These are phyloP conservation scores for Paralagenidium karlingii DNA, from an alignment of 352 stramenopile species.

Conservation along the genomic window DNA sequence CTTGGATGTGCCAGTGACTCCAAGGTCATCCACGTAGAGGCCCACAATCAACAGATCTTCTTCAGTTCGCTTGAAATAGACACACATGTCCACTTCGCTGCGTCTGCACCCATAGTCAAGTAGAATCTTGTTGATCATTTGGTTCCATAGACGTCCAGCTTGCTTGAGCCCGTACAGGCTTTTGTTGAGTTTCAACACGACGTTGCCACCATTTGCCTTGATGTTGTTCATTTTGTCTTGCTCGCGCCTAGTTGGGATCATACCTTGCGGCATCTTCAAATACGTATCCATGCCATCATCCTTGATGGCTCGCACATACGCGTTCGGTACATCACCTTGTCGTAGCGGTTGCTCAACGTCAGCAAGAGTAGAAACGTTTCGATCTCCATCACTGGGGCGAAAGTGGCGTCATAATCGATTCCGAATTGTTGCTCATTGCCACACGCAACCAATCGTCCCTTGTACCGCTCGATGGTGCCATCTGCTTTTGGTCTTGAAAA, in stretches of 20 bases:
- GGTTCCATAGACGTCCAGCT: constrained; percentile 2
- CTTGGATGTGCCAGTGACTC: background rate
- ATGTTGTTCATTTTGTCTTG: background rate
- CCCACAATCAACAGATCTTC: background rate
- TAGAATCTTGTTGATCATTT: constrained; percentile 1
- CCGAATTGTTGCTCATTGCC: constrained; percentile 1
- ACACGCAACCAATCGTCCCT: background rate
- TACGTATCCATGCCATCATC: background rate
- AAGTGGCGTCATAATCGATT: background rate
- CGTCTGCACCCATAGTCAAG: background rate
- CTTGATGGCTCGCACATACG: background rate
- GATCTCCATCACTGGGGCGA: background rate
- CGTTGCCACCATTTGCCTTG: background rate
- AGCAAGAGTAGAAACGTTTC: background rate
- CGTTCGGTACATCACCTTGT: background rate
- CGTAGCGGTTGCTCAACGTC: background rate
- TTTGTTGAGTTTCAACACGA: constrained; percentile 2
- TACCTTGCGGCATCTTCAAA: constrained; percentile 2
- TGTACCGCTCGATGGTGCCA: background rate
- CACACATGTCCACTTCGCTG: background rate
- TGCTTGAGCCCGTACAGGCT: constrained; percentile 4
- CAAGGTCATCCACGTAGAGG: background rate
- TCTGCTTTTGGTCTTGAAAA: constrained; percentile 3
- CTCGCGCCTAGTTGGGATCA: background rate
- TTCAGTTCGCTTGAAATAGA: background rate